A percentile compares a stretch with the other conserved stretches of the same genome.
These are phyloP conservation scores for Harrya chromipes DNA, from an alignment of 768 basidiomycete species.

Conservation along the genomic window DNA sequence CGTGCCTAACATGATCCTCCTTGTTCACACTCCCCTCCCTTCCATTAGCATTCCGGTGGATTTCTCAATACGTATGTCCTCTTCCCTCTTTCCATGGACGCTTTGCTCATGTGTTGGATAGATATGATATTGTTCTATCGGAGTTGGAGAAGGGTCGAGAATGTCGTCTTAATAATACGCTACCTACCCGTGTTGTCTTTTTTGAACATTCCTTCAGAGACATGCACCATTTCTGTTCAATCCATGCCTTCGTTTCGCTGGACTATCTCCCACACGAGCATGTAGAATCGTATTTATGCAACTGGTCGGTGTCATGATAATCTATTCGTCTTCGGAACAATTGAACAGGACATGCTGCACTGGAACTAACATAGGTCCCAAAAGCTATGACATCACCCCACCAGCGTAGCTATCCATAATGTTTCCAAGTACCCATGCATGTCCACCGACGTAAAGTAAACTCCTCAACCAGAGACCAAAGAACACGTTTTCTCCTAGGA, in stretches of 20 bases:
- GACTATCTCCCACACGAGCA: slow-evolving; percentile 9
- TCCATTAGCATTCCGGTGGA: slow-evolving; percentile 80
- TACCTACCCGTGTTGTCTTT: slow-evolving; percentile 21
- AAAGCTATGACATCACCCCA: neutral
- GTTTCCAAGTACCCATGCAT: slow-evolving; percentile 74
- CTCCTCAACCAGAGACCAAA: slow-evolving; percentile 75
- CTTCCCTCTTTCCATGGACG: neutral
- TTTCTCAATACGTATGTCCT: slow-evolving; percentile 88
- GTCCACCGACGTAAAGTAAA: slow-evolving; percentile 67
- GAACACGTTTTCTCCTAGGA: slow-evolving; percentile 74
- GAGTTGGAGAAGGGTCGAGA: slow-evolving; percentile 1
- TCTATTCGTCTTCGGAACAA: neutral
- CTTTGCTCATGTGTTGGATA: slow-evolving; percentile 11
- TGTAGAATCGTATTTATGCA: slow-evolving; percentile 23
- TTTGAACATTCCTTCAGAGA: slow-evolving; percentile 11
- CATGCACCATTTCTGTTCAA: slow-evolving; percentile 7
- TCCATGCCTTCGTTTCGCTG: slow-evolving; percentile 16
- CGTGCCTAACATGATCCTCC: neutral
- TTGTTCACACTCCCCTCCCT: slow-evolving; percentile 1
- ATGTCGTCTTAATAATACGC: slow-evolving; percentile 15
- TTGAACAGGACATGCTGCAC: neutral
- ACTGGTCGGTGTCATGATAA: neutral
- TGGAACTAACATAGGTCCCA: neutral
- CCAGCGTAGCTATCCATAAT: slow-evolving; percentile 51
- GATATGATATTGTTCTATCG: slow-evolving; percentile 22